Evolutionary conservation across 305 asterid genomes (phyloP).

Genomic region (Fraxinus baroniana): DNA sequence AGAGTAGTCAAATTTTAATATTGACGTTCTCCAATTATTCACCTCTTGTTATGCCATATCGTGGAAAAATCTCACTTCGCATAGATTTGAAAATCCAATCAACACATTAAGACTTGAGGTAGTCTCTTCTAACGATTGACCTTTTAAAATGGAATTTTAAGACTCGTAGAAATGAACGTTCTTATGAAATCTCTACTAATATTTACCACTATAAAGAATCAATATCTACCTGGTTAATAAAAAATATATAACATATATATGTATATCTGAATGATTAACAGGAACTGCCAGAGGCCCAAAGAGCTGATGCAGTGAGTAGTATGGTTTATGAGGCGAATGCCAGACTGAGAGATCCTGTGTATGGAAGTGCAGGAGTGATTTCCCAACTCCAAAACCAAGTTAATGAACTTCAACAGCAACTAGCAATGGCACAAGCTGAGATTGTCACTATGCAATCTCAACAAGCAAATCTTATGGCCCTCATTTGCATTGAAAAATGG

Average conservation of each 20-base stretch:
- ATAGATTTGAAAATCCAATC: not conserved
- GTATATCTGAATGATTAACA: slow-evolving; percentile 12
- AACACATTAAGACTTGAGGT: not conserved
- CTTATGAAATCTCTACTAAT: too few relatives aligned
- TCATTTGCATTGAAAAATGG: slow-evolving; percentile 46
- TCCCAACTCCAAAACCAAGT: slow-evolving; percentile 75
- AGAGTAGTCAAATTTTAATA: too few relatives aligned
- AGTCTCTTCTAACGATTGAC: not conserved
- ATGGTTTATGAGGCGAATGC: slow-evolving; percentile 86
- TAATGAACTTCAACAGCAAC: slow-evolving; percentile 59
- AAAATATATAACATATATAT: not conserved
- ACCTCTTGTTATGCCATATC: not conserved
- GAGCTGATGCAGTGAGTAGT: slow-evolving; percentile 79
- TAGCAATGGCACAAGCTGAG: slow-evolving; percentile 68
- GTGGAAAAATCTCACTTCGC: not conserved
- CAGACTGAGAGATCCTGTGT: slow-evolving; percentile 70
- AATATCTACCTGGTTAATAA: not conserved
- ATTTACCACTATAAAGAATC: not conserved
- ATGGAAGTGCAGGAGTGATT: slow-evolving; percentile 73
- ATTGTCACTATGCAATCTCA: slow-evolving; percentile 54
- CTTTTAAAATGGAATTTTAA: not conserved
- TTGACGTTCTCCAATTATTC: not conserved
- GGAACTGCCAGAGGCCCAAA: slow-evolving; percentile 66
- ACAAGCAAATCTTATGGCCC: slow-evolving; percentile 59
- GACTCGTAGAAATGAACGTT: not conserved